Conservation (phyloP, 177 flowering plant genomes). For the Vitis hybrid region DNA sequence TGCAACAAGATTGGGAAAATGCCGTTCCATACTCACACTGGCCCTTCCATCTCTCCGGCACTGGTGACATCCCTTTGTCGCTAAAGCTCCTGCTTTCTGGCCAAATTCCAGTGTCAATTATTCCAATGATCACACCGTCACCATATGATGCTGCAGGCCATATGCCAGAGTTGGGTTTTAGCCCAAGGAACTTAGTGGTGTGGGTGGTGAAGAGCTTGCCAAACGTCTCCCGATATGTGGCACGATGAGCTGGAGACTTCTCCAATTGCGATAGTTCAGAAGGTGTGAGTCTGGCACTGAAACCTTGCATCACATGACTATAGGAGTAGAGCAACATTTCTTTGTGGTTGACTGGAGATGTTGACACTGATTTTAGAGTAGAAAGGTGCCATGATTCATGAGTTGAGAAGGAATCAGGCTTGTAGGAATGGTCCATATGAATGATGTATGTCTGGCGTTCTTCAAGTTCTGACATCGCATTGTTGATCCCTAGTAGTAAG, state of each 20-base stretch:
- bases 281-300: constrained; percentile 22
- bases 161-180: constrained; percentile 9
- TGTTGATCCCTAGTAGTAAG: neutral
- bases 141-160: constrained; percentile 25
- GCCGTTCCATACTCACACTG: constrained; percentile 19
- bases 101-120: constrained; percentile 23
- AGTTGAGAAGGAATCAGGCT: constrained; percentile 16
- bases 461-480: constrained; percentile 3
- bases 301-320: constrained; percentile 29
- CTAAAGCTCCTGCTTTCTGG: constrained; percentile 12
- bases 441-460: constrained; percentile 22
- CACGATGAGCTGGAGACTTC: constrained; percentile 18
- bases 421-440: constrained; percentile 24
- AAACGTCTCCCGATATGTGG: constrained; percentile 12
- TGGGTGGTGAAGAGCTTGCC: constrained; percentile 26
- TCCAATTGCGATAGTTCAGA: constrained; percentile 21
- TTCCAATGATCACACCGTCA: constrained; percentile 20
- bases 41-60: constrained; percentile 30
- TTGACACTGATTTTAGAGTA: constrained; percentile 9
- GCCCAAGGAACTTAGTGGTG: constrained; percentile 17
- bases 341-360: neutral
- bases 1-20: constrained; percentile 21
- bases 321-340: constrained; percentile 24
- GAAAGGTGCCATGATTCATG: constrained; percentile 21
- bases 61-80: constrained; percentile 20